Evolutionary conservation across 129 eudicot genomes (phyloP).

Genomic region (Ambrosia trifida): DNA sequence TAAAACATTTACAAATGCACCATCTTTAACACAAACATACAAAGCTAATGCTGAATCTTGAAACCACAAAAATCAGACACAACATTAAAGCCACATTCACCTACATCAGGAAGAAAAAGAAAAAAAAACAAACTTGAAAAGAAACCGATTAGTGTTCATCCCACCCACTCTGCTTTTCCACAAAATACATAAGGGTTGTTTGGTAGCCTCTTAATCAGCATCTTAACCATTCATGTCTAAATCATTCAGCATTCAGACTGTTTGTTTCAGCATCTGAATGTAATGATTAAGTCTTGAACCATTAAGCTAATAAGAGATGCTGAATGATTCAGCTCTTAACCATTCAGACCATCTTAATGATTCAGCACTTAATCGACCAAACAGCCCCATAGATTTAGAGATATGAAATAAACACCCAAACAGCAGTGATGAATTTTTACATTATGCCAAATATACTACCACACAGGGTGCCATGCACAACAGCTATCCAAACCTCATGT

Average conservation of each 20-base stretch:
- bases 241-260: no score
- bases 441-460: constrained; percentile 32
- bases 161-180: constrained; percentile 29
- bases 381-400: constrained; percentile 18
- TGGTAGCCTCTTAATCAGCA: no score
- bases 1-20: no score
- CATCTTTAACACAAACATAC: constrained; percentile 7
- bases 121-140: no score
- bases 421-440: constrained; percentile 30
- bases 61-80: not conserved
- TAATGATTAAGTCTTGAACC: no score
- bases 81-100: not conserved
- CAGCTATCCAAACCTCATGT: constrained; percentile 28
- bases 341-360: no score
- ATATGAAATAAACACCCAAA: constrained; percentile 30
- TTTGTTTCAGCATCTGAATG: no score
- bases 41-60: not conserved
- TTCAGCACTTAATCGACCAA: no score
- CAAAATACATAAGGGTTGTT: no score
- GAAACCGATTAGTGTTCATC: not conserved
- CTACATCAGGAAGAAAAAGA: not conserved
- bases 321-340: no score
- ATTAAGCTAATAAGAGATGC: no score
- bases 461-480: constrained; percentile 34
- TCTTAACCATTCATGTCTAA: no score